Conservation (phyloP, 352 stramenopile species). For the Pythium angustatum region DNA sequence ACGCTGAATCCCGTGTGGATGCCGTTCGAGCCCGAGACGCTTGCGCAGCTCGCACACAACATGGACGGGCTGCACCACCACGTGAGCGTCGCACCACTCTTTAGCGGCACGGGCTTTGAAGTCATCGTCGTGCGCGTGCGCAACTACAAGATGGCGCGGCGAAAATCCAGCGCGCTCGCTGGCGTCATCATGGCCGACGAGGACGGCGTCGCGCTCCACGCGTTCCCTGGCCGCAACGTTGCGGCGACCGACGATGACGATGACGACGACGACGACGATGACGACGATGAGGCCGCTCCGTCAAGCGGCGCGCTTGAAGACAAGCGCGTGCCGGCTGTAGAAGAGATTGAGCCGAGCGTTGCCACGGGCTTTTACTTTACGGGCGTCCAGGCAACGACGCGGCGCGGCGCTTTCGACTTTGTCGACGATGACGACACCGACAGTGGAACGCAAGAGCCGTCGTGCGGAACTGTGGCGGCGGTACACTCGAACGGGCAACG, state of each 20-base stretch:
- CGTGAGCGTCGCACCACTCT: slow-evolving; percentile 41
- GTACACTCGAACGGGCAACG: neutral
- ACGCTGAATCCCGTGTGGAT: slow-evolving; percentile 85
- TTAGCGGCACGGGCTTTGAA: slow-evolving; percentile 57
- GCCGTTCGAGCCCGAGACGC: slow-evolving; percentile 61
- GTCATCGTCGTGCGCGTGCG: slow-evolving; percentile 68
- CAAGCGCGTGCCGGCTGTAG: neutral
- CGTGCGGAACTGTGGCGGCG: too few species aligned
- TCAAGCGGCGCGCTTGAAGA: slow-evolving; percentile 3
- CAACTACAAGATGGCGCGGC: slow-evolving; percentile 46
- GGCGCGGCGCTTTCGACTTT: slow-evolving; percentile 21
- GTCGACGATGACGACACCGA: slow-evolving; percentile 22
- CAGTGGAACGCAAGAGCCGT: neutral
- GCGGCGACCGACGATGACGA: slow-evolving; percentile 27
- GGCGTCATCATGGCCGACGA: slow-evolving; percentile 49
- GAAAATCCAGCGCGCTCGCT: slow-evolving; percentile 52
- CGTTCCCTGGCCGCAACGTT: neutral
- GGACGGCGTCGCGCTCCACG: slow-evolving; percentile 38
- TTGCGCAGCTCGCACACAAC: slow-evolving; percentile 25
- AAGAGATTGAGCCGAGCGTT: slow-evolving; percentile 7
- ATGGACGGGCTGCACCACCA: slow-evolving; percentile 27
- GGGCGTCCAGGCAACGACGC: neutral
- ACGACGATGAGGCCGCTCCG: slow-evolving; percentile 13
- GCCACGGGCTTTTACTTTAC: slow-evolving; percentile 26
- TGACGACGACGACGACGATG: slow-evolving; percentile 27